These are phyloP conservation scores for Aspergillus transmontanensis DNA, from an alignment of 2,329 filamentous ascomycete species.

Conservation along the genomic window DNA sequence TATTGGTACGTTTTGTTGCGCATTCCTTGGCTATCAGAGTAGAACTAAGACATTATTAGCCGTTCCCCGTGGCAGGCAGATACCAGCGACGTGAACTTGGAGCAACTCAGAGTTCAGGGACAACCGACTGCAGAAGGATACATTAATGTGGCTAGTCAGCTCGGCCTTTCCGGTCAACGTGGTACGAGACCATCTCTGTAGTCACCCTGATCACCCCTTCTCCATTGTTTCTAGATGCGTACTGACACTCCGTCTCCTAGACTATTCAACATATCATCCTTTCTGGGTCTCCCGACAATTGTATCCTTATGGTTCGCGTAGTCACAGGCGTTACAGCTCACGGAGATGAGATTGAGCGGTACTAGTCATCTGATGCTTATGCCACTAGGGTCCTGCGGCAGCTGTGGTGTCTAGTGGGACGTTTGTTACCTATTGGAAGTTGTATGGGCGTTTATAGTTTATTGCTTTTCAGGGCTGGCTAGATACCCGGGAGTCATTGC, in stretches of 20 bases:
- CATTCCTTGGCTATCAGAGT: neutral
- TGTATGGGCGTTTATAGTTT: neutral
- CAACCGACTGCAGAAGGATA: slow-evolving; percentile 43
- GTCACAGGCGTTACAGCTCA: neutral
- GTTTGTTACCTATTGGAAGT: neutral
- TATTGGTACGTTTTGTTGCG: slow-evolving; percentile 42
- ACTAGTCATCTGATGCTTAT: neutral
- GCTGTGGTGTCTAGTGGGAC: neutral
- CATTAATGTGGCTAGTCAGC: slow-evolving; percentile 46
- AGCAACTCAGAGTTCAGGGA: slow-evolving; percentile 33
- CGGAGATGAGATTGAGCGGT: neutral
- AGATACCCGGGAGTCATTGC: neutral
- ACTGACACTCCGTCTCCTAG: slow-evolving; percentile 19
- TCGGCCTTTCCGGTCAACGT: slow-evolving; percentile 43
- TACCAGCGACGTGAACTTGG: slow-evolving; percentile 30
- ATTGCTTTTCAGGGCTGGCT: neutral
- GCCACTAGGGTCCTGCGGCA: neutral
- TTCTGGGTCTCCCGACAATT: slow-evolving; percentile 35
- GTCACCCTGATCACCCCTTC: slow-evolving; percentile 11
- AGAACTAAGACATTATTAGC: slow-evolving; percentile 26
- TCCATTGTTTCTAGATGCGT: neutral
- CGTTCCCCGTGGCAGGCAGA: slow-evolving; percentile 45
- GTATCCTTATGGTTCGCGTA: slow-evolving; percentile 25
- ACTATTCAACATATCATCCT: slow-evolving; percentile 47
- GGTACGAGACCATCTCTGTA: slow-evolving; percentile 36